phyloP scores from a whole-genome alignment of 805 yeast genomes.

The Starmera amethionina region DNA sequence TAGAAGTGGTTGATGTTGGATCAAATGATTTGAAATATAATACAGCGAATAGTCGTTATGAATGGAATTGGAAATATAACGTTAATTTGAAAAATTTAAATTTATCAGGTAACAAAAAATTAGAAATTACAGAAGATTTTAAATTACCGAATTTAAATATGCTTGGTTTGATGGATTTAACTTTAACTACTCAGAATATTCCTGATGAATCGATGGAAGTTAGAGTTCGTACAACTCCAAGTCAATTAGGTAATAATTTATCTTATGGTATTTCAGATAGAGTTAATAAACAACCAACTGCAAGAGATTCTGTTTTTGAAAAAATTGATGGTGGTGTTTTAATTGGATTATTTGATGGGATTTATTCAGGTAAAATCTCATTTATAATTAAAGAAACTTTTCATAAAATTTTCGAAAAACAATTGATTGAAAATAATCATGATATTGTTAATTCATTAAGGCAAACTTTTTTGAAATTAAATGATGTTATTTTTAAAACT shows the following conservation, averaged over 20 bases:
- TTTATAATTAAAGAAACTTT: constrained; percentile 64
- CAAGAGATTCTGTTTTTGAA: constrained; percentile 80
- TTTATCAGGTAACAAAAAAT: constrained; percentile 84
- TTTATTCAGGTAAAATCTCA: constrained; percentile 56
- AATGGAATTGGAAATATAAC: constrained; percentile 96
- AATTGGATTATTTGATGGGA: constrained; percentile 79
- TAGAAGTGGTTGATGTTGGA: constrained; percentile 79
- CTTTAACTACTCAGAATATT: constrained; percentile 76
- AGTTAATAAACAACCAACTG: constrained; percentile 61
- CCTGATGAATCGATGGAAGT: constrained; percentile 81
- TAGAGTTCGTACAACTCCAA: constrained; percentile 85
- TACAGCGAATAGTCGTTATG: constrained; percentile 89
- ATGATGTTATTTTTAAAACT: constrained; percentile 58
- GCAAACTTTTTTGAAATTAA: constrained; percentile 68
- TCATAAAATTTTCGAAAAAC: constrained; percentile 57
- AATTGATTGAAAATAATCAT: constrained; percentile 33
- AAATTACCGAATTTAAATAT: constrained; percentile 65
- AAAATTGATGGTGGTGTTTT: constrained; percentile 76
- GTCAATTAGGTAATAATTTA: constrained; percentile 54
- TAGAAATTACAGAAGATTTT: constrained; percentile 78
- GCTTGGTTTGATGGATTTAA: constrained; percentile 90
- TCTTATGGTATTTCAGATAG: constrained; percentile 90
- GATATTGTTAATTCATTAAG: constrained; percentile 68
- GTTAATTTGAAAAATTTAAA: constrained; percentile 67
- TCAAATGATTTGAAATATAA: constrained; percentile 86